Evolutionary conservation across 345 rosid genomes (phyloP), one percentile per base, ranked within the genome.

Genomic region (Lepidium africanum): DNA sequence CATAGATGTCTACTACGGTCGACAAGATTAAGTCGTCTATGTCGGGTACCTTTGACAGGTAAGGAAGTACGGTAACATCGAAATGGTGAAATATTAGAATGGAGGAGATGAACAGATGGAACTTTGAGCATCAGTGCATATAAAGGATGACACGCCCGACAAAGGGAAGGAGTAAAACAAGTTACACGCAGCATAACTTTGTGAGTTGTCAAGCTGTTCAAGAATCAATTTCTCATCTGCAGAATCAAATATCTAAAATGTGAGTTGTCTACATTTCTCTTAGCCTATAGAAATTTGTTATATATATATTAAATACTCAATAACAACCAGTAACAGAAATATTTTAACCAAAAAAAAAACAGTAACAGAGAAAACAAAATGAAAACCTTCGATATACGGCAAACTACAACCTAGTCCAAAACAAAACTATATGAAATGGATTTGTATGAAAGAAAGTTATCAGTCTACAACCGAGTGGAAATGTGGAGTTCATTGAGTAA

Each of bases 121-220:
- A 69, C 70, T 73, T 63, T 77, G 30, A 75, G 43, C 38, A 83
- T 54, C 49, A 77, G 40, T 21, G 77, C 72, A 25, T 49, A 59
- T 23, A 74, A 61, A 68, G 79, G 76, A 35, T 63, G 55, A 59
- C 46, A 49, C 9, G 46, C 59, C 65, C 75, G 70, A 36, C 65
- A 61, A 55, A 81, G 54, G 55, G 80, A 76, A 59, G 84, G 74
- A 53, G 65, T 38, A 21, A 81, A 78, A 39, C 63, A 70, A 76
- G 58, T 78, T 67, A 80, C 76, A 30, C 78, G 72, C 55, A 75
- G 79, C 90, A 84, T 85, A 67, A 62, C 65, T 59, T 25, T 41
- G 49, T n/a, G n/a, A n/a, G n/a, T 37, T 58, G 55, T 45, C 25
- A 43, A 76, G 30, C 65, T 38, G 21, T 65, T 43, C n/a, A 9